Evolutionary conservation across 352 stramenopile species (phyloP).

Genomic region (Globisporangium carolinianum): DNA sequence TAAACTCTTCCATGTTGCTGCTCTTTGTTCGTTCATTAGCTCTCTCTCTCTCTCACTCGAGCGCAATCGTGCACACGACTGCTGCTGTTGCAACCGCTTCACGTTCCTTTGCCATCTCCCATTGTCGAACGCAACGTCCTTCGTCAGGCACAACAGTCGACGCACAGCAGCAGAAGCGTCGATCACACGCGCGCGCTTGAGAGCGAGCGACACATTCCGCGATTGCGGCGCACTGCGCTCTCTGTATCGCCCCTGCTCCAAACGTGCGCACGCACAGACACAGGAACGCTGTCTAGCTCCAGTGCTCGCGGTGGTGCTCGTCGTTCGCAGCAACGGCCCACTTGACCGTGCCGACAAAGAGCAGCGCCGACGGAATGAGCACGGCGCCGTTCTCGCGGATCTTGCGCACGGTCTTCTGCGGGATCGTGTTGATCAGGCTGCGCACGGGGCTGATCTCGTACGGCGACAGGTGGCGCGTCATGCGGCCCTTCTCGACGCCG

Average conservation of each 20-base stretch:
- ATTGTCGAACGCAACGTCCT: too few relatives aligned
- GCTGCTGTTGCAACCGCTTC: too few relatives aligned
- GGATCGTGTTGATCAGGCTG: conserved; percentile 63
- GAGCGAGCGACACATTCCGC: too few relatives aligned
- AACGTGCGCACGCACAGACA: background rate
- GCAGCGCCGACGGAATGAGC: conserved; percentile 52
- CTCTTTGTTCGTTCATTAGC: too few relatives aligned
- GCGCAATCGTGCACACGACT: too few relatives aligned
- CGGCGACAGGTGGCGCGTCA: conserved; percentile 65
- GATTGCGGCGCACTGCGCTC: too few relatives aligned
- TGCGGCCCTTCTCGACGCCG: conserved; percentile 44
- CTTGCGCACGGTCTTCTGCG: conserved; percentile 75
- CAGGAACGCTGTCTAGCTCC: conserved; percentile 37
- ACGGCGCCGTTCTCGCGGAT: conserved; percentile 72
- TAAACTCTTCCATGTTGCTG: background rate
- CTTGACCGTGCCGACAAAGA: conserved; percentile 67
- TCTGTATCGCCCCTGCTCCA: background rate
- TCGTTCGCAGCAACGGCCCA: conserved; percentile 72
- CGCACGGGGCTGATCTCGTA: conserved; percentile 61
- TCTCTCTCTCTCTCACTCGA: too few relatives aligned
- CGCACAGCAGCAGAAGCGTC: too few relatives aligned
- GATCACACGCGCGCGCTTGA: too few relatives aligned
- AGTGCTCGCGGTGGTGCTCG: conserved; percentile 71
- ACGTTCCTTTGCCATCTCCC: too few relatives aligned
- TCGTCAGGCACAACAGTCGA: too few relatives aligned